Evolutionary conservation across 306 rosid species (phyloP), one percentile per base, ranked within the genome.

Genomic region (Lathyrus oleraceus): DNA sequence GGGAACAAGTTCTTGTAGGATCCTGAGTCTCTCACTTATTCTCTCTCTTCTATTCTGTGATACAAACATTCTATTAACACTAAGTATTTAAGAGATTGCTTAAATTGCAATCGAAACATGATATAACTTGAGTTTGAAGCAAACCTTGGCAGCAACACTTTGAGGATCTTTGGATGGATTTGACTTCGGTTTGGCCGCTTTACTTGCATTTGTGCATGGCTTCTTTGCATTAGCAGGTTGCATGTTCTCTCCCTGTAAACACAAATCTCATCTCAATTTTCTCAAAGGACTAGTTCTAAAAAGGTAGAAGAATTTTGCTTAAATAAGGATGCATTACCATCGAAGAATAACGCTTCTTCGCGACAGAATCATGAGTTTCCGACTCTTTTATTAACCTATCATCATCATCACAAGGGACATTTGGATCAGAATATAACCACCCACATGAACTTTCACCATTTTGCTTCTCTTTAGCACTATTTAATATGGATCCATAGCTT

Each of bases 91-190:
- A 68, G 65, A 21, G 45, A 27, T 81, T 56, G 65, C 79, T 72
- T 81, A 62, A 47, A 62, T 62, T 76, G 47, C 69, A 68, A 77
- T 68, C 73, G 72, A 81, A 43, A 71, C 36, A 68, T 20, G 30
- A 47, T 42, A 36, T 70, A 65, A 68, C 82, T 83, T 76, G 20
- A 60, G 62, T 60, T 38, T 60, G 65, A 77, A 71, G 82, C 79
- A 80, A 78, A 92, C 98, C 98, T 92, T 92, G 38, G 98, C 98
- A 53, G 96, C 95, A 71, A 89, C 84, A 75, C 98, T 92, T 68
- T 88, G 96, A 28, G 98, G 89, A 79, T 92, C 96, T 74, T 86
- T 89, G 10, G 91, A 71, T 27, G 81, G 69, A 53, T 48, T 77
- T 70, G 92, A 59, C 82, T 89, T 89, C 14, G 78, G 80, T 78